These are phyloP conservation scores for Cladosporium cucumerinum DNA, from an alignment of 2,329 filamentous ascomycete genomes.

Conservation along the genomic window DNA sequence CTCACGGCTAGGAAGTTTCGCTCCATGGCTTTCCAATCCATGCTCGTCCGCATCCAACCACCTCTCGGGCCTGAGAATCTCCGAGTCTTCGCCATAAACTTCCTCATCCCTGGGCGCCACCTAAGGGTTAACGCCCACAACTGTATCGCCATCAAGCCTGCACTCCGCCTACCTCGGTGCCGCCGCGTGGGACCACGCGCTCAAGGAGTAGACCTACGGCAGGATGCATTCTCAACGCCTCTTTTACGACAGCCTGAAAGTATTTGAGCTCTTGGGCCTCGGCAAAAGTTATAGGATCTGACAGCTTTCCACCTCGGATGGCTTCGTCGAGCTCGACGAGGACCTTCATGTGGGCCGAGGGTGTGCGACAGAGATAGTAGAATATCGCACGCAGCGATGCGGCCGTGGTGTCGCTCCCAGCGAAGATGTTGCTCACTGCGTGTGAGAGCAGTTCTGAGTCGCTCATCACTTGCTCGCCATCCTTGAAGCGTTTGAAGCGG, in stretches of 20 bases:
- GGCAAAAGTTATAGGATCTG: constrained; percentile 24
- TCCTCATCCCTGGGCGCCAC: constrained; percentile 40
- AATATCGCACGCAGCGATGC: constrained; percentile 41
- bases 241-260: constrained; percentile 34
- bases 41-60: constrained; percentile 39
- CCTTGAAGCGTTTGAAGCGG: constrained; percentile 25
- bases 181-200: constrained; percentile 37
- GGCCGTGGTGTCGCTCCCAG: constrained; percentile 42
- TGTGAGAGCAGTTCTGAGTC: constrained; percentile 23
- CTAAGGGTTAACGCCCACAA: constrained; percentile 45
- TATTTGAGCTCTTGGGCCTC: constrained; percentile 32
- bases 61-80: constrained; percentile 42
- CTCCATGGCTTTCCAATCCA: constrained; percentile 19
- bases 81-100: constrained; percentile 37
- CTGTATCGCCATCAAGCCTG: constrained; percentile 39
- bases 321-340: constrained; percentile 39
- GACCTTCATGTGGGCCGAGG: constrained; percentile 35
- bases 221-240: constrained; percentile 28
- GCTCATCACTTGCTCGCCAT: constrained; percentile 25
- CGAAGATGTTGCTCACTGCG: constrained; percentile 47
- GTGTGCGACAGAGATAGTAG: constrained; percentile 38
- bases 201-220: constrained; percentile 46
- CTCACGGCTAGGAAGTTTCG: constrained; percentile 18
- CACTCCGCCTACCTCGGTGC: constrained; percentile 17
- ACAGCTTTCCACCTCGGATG: constrained; percentile 23